A percentile compares a stretch with the other conserved stretches of the same genome.
These are phyloP conservation scores for Phlegmacium glaucopus DNA, from an alignment of 768 basidiomycete species.

Conservation along the genomic window DNA sequence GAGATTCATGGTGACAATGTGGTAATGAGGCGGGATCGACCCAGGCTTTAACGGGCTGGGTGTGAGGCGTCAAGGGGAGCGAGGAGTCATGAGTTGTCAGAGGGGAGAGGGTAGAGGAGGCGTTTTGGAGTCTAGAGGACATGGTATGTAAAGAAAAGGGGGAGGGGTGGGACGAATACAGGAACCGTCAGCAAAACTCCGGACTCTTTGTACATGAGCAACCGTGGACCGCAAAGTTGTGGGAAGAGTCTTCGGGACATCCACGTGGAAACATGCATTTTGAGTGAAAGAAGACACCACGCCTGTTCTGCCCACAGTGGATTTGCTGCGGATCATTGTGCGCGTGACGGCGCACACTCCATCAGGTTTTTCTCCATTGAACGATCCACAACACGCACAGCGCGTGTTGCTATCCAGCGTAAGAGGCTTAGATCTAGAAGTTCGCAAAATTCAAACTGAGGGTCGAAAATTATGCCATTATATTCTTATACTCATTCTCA, in stretches of 20 bases:
- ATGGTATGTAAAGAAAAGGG: constrained; percentile 17
- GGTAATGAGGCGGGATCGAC: constrained; percentile 63
- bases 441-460: constrained; percentile 6
- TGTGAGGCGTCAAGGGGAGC: constrained; percentile 20
- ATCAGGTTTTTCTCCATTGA: no score
- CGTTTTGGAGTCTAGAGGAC: constrained; percentile 29
- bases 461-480: no score
- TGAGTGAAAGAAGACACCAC: constrained; percentile 18
- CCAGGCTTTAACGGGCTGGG: constrained; percentile 41
- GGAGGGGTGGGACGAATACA: constrained; percentile 7
- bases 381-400: no score
- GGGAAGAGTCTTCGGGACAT: constrained; percentile 11
- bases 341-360: no score
- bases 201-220: constrained; percentile 14
- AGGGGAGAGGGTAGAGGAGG: constrained; percentile 20
- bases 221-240: no score
- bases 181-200: constrained; percentile 1
- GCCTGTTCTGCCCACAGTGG: constrained; percentile 17
- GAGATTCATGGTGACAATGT: constrained; percentile 51
- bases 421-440: constrained; percentile 23
- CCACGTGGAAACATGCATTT: constrained; percentile 24
- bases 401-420: constrained; percentile 26
- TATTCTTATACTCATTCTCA: no score
- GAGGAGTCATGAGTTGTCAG: constrained; percentile 25
- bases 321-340: constrained; percentile 38